Conservation (phyloP, 768 basidiomycete genomes). For the Epithele typhae region DNA sequence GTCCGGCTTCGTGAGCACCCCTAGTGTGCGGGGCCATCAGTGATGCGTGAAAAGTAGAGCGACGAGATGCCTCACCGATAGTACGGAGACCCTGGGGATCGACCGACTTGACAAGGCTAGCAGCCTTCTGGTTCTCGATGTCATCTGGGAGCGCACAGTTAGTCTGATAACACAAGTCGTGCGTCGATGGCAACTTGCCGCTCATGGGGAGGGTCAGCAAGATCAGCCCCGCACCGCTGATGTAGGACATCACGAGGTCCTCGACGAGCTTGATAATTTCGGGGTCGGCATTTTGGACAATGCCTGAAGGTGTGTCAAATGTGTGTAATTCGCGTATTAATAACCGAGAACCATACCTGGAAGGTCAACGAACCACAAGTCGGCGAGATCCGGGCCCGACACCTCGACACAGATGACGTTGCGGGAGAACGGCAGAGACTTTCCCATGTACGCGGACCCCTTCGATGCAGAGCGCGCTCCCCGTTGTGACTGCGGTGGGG, state of each 20-base stretch:
- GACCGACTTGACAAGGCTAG: constrained; percentile 50
- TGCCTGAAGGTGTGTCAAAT: too few species aligned
- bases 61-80: constrained; percentile 44
- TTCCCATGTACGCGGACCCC: background rate
- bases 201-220: constrained; percentile 40
- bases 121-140: constrained; percentile 74
- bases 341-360: too few species aligned
- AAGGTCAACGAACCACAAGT: constrained; percentile 30
- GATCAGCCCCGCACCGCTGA: constrained; percentile 55
- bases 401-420: constrained; percentile 28
- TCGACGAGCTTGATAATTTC: constrained; percentile 46
- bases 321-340: too few species aligned
- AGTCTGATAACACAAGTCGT: too few species aligned
- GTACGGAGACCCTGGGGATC: constrained; percentile 63
- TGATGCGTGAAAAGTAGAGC: background rate
- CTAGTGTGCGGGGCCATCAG: constrained; percentile 27
- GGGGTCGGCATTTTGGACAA: constrained; percentile 5
- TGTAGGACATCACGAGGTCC: constrained; percentile 52
- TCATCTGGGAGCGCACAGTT: constrained; percentile 56
- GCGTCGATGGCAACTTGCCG: too few species aligned
- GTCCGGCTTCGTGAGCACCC: constrained; percentile 71
- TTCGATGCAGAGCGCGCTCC: background rate
- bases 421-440: constrained; percentile 22
- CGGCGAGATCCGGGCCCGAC: constrained; percentile 25
- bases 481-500: too few species aligned